These are phyloP conservation scores for Verticillium isaacii DNA, from an alignment of 2,329 filamentous ascomycete species.

Conservation along the genomic window DNA sequence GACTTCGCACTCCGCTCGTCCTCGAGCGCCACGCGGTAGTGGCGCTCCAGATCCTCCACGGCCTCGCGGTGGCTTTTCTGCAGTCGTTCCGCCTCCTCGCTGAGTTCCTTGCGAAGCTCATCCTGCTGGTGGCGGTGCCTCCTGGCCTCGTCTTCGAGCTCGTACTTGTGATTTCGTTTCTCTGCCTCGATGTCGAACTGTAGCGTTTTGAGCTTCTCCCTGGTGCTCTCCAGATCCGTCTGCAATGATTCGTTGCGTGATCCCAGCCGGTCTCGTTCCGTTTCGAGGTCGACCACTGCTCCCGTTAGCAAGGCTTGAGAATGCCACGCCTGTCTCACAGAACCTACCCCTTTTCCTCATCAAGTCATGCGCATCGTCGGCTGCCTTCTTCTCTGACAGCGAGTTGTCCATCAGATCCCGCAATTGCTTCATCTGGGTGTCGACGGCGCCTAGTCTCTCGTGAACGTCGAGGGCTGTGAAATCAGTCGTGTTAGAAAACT, in stretches of 20 bases:
- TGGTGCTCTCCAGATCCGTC: slow-evolving; percentile 52
- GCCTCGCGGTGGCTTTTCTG: slow-evolving; percentile 63
- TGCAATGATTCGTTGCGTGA: slow-evolving; percentile 48
- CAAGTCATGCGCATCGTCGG: slow-evolving; percentile 70
- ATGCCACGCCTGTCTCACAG: neutral
- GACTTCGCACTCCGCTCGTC: slow-evolving; percentile 55
- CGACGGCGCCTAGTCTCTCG: slow-evolving; percentile 69
- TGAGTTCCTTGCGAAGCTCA: slow-evolving; percentile 43
- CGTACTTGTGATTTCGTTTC: slow-evolving; percentile 40
- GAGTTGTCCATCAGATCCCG: slow-evolving; percentile 68
- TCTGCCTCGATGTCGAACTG: slow-evolving; percentile 36
- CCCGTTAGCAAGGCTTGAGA: slow-evolving; percentile 8
- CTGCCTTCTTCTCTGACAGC: slow-evolving; percentile 59
- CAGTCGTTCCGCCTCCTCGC: slow-evolving; percentile 53
- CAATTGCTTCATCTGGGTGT: slow-evolving; percentile 66
- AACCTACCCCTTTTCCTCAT: slow-evolving; percentile 70
- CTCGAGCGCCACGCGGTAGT: slow-evolving; percentile 60
- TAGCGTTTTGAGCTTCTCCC: slow-evolving; percentile 31
- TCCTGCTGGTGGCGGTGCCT: slow-evolving; percentile 53
- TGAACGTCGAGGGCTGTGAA: slow-evolving; percentile 76
- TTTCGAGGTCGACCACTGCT: slow-evolving; percentile 44
- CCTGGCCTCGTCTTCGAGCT: slow-evolving; percentile 49
- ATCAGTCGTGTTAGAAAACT: slow-evolving; percentile 64
- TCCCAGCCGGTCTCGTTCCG: slow-evolving; percentile 39
- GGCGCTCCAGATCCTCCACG: slow-evolving; percentile 58